Evolutionary conservation across 129 eudicot species (phyloP).

Genomic region (Rutidosis leptorrhynchoides): DNA sequence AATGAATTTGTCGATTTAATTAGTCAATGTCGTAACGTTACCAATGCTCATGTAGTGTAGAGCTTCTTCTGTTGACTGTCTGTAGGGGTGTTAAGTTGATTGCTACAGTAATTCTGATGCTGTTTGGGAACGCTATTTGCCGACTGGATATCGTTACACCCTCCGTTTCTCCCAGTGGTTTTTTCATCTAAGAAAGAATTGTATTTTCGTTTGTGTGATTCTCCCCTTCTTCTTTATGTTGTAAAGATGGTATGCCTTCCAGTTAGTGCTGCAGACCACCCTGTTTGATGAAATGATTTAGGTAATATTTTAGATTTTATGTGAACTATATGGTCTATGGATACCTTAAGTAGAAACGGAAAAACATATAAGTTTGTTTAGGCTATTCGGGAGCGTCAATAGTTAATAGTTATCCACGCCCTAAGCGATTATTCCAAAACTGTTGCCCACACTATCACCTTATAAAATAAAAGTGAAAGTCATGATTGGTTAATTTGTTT

Average conservation of each 20-base stretch:
- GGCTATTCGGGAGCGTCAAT: too few species aligned
- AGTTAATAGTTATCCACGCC: too few species aligned
- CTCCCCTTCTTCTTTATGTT: constrained; percentile 35
- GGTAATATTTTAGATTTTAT: too few species aligned
- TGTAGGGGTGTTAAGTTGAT: constrained; percentile 41
- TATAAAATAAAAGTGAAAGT: not conserved
- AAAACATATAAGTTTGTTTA: too few species aligned
- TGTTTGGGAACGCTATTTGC: constrained; percentile 51
- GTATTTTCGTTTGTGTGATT: constrained; percentile 7
- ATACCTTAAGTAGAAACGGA: too few species aligned
- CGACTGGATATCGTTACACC: not conserved
- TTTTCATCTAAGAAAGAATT: not conserved
- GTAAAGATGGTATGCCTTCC: constrained; percentile 31
- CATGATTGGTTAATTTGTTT: not conserved
- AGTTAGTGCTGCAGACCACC: not conserved
- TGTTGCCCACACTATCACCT: too few species aligned
- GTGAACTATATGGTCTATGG: too few species aligned
- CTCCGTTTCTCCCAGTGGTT: constrained; percentile 4
- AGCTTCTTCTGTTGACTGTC: constrained; percentile 28
- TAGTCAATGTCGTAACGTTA: too few species aligned
- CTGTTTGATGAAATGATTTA: not conserved
- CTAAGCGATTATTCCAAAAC: too few species aligned
- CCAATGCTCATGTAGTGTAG: constrained; percentile 74
- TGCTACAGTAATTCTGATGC: constrained; percentile 51
- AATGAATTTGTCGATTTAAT: too few species aligned